Percentiles rank a stretch among this genome's conserved stretches.
These are phyloP conservation scores for Microsporum canis DNA, from an alignment of 2,329 filamentous ascomycete species.

Conservation along the genomic window DNA sequence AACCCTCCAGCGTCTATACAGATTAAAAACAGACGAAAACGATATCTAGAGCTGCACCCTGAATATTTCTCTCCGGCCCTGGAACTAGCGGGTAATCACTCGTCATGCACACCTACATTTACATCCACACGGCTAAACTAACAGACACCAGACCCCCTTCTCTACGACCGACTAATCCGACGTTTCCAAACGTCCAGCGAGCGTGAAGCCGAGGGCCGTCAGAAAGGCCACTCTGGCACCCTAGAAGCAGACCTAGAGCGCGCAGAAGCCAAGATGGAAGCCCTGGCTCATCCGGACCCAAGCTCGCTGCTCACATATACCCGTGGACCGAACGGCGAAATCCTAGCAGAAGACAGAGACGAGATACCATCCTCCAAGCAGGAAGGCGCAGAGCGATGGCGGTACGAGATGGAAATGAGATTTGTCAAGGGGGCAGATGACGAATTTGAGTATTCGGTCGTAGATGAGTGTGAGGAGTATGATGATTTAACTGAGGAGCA, in stretches of 20 bases:
- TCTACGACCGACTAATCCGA: constrained; percentile 71
- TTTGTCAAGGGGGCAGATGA: constrained; percentile 65
- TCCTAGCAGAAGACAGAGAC: constrained; percentile 48
- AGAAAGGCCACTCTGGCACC: constrained; percentile 66
- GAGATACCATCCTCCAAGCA: constrained; percentile 49
- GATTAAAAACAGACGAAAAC: constrained; percentile 64
- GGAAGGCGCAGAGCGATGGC: constrained; percentile 59
- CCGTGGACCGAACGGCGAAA: constrained; percentile 44
- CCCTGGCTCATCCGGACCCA: constrained; percentile 44
- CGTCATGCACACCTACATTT: constrained; percentile 13
- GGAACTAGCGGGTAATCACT: constrained; percentile 46
- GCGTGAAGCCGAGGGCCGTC: constrained; percentile 58
- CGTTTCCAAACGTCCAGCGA: constrained; percentile 64
- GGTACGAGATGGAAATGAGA: constrained; percentile 57
- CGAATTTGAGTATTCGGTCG: constrained; percentile 63
- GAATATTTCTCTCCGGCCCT: constrained; percentile 56
- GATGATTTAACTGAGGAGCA: constrained; percentile 56
- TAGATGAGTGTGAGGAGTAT: constrained; percentile 62
- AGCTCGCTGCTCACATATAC: constrained; percentile 41
- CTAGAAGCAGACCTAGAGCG: constrained; percentile 67
- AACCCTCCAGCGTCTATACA: constrained; percentile 35
- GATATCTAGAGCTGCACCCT: constrained; percentile 61
- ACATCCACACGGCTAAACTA: not conserved
- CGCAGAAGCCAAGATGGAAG: constrained; percentile 62
- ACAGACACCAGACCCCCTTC: constrained; percentile 52